Evolutionary conservation across 164 flowering plant genomes (phyloP).

Genomic region (Annona squamosa): DNA sequence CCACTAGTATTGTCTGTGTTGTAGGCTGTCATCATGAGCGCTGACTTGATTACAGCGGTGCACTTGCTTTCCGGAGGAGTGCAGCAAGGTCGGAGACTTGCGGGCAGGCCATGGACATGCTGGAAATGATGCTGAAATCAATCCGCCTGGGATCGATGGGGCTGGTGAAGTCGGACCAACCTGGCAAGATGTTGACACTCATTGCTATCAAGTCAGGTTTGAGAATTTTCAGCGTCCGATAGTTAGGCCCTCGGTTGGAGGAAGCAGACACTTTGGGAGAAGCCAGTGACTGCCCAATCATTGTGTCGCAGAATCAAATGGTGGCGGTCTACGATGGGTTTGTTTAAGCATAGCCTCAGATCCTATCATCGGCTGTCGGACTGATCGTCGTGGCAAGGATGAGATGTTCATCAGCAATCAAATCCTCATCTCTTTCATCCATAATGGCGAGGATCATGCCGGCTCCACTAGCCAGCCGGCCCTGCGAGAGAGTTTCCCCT

Average conservation of each 20-base stretch:
- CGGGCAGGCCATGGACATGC: constrained; percentile 92
- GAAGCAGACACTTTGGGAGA: constrained; percentile 78
- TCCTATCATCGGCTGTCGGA: constrained; percentile 36
- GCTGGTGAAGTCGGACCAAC: constrained; percentile 58
- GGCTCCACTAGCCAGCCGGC: constrained; percentile 73
- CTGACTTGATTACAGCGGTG: constrained; percentile 76
- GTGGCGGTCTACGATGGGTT: constrained; percentile 48
- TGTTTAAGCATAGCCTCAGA: constrained; percentile 46
- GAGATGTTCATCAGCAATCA: constrained; percentile 73
- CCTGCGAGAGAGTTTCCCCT: constrained; percentile 50
- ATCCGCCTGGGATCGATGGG: constrained; percentile 65
- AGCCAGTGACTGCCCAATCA: constrained; percentile 52
- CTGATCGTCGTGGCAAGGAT: constrained; percentile 60
- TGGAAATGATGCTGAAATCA: constrained; percentile 66
- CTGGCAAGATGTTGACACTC: constrained; percentile 79
- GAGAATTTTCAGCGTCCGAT: constrained; percentile 50
- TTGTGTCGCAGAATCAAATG: constrained; percentile 45
- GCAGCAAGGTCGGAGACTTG: constrained; percentile 74
- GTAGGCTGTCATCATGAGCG: constrained; percentile 85
- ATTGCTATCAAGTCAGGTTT: constrained; percentile 90
- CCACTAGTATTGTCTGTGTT: constrained; percentile 40
- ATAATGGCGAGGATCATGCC: constrained; percentile 81
- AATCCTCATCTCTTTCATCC: constrained; percentile 57
- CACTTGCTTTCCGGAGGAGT: constrained; percentile 63
- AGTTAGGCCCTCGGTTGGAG: constrained; percentile 75